Conservation (phyloP, 106 monocot species). For the Xerophyta viscosa region DNA sequence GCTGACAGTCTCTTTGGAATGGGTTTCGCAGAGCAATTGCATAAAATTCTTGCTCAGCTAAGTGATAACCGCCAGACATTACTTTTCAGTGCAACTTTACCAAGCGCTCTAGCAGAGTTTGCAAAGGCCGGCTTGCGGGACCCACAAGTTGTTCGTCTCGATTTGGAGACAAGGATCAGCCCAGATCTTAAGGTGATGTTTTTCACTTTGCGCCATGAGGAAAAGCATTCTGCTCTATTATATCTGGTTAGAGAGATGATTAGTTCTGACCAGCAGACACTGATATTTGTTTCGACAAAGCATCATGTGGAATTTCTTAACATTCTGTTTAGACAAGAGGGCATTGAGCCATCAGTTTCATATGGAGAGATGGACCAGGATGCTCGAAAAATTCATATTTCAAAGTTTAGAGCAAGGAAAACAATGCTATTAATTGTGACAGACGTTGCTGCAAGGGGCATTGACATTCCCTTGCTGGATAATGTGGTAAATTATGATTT, state of each 20-base stretch:
- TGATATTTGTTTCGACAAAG: conserved; percentile 93
- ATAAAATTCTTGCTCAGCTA: conserved; percentile 58
- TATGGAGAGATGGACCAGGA: conserved; percentile 99
- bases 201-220: conserved; percentile 84
- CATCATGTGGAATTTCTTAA: conserved; percentile 94
- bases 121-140: conserved; percentile 93
- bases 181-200: conserved; percentile 76
- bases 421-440: conserved; percentile 95
- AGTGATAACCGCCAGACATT: conserved; percentile 88
- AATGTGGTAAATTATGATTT: conserved; percentile 99
- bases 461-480: conserved; percentile 95
- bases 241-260: conserved; percentile 83
- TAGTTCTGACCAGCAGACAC: conserved; percentile 65
- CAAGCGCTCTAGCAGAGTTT: conserved; percentile 88
- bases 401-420: conserved; percentile 81
- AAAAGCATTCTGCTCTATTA: conserved; percentile 78
- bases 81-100: conserved; percentile 93
- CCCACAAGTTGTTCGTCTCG: conserved; percentile 73
- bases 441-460: conserved; percentile 92
- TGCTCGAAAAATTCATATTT: conserved; percentile 83
- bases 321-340: conserved; percentile 77
- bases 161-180: conserved; percentile 82
- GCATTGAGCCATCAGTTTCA: conserved; percentile 62
- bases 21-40: conserved; percentile 92
- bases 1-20: conserved; percentile 85